phyloP scores from a whole-genome alignment of 176 grass and related monocot species.

The Lolium rigidum region DNA sequence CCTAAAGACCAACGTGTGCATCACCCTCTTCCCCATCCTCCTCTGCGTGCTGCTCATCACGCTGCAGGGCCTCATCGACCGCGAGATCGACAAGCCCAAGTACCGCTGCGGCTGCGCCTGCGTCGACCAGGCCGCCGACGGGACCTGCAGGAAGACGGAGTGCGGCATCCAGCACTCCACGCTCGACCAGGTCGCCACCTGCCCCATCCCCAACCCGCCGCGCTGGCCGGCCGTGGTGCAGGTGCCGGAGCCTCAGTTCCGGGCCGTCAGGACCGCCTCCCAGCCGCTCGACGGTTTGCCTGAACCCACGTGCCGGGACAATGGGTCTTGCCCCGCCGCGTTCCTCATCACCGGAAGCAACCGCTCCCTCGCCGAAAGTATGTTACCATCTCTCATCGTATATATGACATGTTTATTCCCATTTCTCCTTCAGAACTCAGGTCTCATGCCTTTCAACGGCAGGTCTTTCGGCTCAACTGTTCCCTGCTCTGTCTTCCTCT shows the following conservation, averaged over 20 bases:
- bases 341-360: constrained; percentile 77
- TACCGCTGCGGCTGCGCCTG: constrained; percentile 75
- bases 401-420: no score
- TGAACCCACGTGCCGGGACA: constrained; percentile 49
- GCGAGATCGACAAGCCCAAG: constrained; percentile 74
- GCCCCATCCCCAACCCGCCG: constrained; percentile 63
- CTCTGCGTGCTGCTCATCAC: constrained; percentile 68
- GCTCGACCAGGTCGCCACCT: constrained; percentile 69
- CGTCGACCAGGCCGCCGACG: constrained; percentile 47
- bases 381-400: not conserved
- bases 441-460: constrained; percentile 19
- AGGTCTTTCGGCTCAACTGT: constrained; percentile 68
- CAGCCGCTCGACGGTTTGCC: constrained; percentile 55
- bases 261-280: constrained; percentile 35
- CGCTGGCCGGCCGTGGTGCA: constrained; percentile 79
- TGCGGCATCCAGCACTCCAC: constrained; percentile 82
- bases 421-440: constrained; percentile 10
- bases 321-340: constrained; percentile 61
- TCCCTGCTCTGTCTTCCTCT: constrained; percentile 46
- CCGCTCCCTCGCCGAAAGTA: constrained; percentile 75
- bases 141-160: constrained; percentile 58
- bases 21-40: constrained; percentile 73
- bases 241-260: constrained; percentile 56
- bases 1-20: constrained; percentile 79
- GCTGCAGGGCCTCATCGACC: constrained; percentile 62